Evolutionary conservation across 2,329 filamentous ascomycete genomes (phyloP), one percentile per base, ranked within the genome.

Genomic region (Fonsecaea monophora): DNA sequence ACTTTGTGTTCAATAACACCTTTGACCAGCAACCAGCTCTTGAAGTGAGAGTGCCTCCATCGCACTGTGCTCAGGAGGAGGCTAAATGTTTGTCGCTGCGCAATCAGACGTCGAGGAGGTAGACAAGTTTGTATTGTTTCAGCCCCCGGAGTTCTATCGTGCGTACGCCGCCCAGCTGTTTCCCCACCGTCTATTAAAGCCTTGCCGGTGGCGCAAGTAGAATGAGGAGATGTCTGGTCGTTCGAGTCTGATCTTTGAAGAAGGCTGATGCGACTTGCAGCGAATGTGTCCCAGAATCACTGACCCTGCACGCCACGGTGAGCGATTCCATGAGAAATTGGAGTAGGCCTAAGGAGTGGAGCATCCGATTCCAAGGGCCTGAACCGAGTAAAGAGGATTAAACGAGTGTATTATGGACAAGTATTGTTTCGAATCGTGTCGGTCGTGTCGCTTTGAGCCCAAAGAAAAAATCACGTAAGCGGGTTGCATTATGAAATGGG

Each of bases 201-300:
- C 30, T 4, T 55, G 21, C 30, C 30, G 15, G 53, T 15, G 15
- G 13, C 30, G 25, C 8, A n/a, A 18, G 18, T 48, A 21, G 12
- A 48, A 48, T n/a, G 34, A 34, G 53, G 12, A 35, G 53, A 25
- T 18, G 53, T 34, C 34, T 55, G 32, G 32, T 55, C 6, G 30
- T 55, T 35, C 53, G 30, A n/a, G 53, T 55, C 53, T 35, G 53
- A 55, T 55, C 53, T 55, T 18, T 34, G 35, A 55, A 35, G 8
- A n/a, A 35, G 53, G 30, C 15, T 18, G 18, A 7, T 7, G 3
- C 9, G 34, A 55, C 34, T 55, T 50, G 18, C 9, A 4, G 45
- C 18, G 37, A 40, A 40, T 15, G 8, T 48, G 18, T 48, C 7
- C 42, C 42, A 12, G 8, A 21, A n/a, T 48, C 7, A 50, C 9